These are phyloP conservation scores for Sclerotinia minor DNA, from an alignment of 2,329 filamentous ascomycete species.

Conservation along the genomic window DNA sequence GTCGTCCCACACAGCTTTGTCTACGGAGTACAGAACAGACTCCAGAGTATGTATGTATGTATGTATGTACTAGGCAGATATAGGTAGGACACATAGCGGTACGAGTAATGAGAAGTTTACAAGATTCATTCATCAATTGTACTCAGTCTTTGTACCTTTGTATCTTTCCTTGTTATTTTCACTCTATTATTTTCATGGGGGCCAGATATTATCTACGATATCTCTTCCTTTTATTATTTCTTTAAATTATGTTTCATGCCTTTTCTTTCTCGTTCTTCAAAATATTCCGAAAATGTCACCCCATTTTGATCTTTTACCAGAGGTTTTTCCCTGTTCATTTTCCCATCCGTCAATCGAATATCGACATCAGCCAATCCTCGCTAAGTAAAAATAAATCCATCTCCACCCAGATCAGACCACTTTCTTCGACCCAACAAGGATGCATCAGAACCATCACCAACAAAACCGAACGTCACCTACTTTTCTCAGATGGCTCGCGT, in stretches of 20 bases:
- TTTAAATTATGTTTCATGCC: conserved; percentile 12
- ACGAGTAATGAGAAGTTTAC: background rate
- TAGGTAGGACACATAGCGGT: background rate
- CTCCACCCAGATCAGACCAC: conserved; percentile 25
- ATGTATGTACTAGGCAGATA: too few relatives aligned
- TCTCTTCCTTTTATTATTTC: background rate
- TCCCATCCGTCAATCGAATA: background rate
- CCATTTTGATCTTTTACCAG: background rate
- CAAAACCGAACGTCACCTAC: background rate
- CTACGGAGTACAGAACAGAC: too few relatives aligned
- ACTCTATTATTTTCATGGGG: too few relatives aligned
- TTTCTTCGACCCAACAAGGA: conserved; percentile 24
- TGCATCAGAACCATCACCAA: background rate
- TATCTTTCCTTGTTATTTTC: background rate
- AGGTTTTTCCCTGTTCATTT: conserved; percentile 17
- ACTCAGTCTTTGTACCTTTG: background rate
- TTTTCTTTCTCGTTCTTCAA: background rate
- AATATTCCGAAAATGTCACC: conserved; percentile 8
- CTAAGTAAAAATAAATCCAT: background rate
- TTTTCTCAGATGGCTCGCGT: too few relatives aligned
- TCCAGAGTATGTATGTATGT: too few relatives aligned
- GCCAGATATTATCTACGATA: too few relatives aligned
- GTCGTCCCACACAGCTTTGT: background rate
- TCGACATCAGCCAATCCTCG: background rate
- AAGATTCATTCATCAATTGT: background rate